Evolutionary conservation across 257 asterid species (phyloP).

Genomic region (Leptodermis oblonga): DNA sequence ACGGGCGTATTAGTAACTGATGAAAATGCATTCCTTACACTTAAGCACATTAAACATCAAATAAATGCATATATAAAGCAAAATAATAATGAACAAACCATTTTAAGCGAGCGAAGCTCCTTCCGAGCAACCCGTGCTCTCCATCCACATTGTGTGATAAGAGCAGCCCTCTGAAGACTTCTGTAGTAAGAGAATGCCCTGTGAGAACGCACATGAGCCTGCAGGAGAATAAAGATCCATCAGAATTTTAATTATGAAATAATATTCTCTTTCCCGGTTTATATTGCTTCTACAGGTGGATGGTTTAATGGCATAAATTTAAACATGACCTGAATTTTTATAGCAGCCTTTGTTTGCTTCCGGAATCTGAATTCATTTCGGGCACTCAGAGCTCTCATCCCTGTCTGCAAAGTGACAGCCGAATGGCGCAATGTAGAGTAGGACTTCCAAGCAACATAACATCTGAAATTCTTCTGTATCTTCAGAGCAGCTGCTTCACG

Average conservation of each 20-base stretch:
- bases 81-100: slow-evolving; percentile 50
- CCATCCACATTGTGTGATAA: slow-evolving; percentile 94
- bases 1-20: slow-evolving; percentile 14
- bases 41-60: slow-evolving; percentile 3
- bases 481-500: slow-evolving; percentile 85
- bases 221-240: slow-evolving; percentile 28
- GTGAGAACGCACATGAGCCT: slow-evolving; percentile 79
- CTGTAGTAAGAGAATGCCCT: slow-evolving; percentile 58
- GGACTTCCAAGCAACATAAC: slow-evolving; percentile 55
- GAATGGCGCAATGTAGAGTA: slow-evolving; percentile 58
- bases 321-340: slow-evolving; percentile 69
- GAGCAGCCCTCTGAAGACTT: slow-evolving; percentile 77
- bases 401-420: slow-evolving; percentile 70
- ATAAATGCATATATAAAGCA: slow-evolving; percentile 9
- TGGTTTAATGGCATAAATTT: slow-evolving; percentile 3
- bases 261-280: background rate
- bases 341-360: slow-evolving; percentile 91
- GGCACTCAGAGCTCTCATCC: slow-evolving; percentile 92
- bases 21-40: background rate
- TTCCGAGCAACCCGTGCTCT: slow-evolving; percentile 80
- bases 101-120: slow-evolving; percentile 86
- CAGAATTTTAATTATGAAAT: background rate
- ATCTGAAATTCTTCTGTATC: slow-evolving; percentile 90
- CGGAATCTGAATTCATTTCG: slow-evolving; percentile 77
- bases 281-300: slow-evolving; percentile 2